phyloP scores from a whole-genome alignment of 2,329 filamentous ascomycete genomes.

The Cytospora piceae region DNA sequence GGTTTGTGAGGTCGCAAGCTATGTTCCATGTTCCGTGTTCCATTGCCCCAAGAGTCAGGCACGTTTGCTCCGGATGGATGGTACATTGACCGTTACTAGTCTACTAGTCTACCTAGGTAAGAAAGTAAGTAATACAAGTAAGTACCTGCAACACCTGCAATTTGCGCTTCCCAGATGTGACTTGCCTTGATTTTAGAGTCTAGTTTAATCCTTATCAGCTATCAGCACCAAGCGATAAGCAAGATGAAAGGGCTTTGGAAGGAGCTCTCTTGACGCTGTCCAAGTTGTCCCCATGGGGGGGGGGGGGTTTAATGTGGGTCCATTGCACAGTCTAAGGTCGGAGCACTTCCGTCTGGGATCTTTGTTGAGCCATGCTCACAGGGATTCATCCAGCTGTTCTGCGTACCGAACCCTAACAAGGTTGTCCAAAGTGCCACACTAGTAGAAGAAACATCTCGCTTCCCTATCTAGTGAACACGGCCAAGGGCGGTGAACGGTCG shows the following conservation, averaged over 20 bases:
- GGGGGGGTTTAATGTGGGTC: neutral
- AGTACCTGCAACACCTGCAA: neutral
- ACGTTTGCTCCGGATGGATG: too few species aligned
- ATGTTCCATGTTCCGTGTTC: too few species aligned
- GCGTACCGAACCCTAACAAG: too few species aligned
- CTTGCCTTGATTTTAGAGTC: neutral
- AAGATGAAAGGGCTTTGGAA: neutral
- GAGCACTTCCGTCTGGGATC: neutral
- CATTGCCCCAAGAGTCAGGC: too few species aligned
- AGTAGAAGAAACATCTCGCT: too few species aligned
- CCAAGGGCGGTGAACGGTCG: neutral
- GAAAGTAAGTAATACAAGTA: too few species aligned
- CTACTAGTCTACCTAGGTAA: too few species aligned
- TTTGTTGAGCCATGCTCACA: neutral
- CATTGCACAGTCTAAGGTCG: neutral
- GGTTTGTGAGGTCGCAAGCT: too few species aligned
- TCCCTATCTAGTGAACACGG: neutral
- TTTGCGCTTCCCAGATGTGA: neutral
- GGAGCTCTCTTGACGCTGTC: conserved; percentile 1
- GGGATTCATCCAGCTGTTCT: too few species aligned
- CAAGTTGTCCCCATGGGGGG: neutral
- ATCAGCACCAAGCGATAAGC: neutral
- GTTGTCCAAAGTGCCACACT: too few species aligned
- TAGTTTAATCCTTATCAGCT: neutral
- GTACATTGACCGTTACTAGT: too few species aligned